Percentiles rank a stretch among this genome's conserved stretches.
Evolutionary conservation across 768 basidiomycete species (phyloP).

Genomic region (Suillus variegatus): DNA sequence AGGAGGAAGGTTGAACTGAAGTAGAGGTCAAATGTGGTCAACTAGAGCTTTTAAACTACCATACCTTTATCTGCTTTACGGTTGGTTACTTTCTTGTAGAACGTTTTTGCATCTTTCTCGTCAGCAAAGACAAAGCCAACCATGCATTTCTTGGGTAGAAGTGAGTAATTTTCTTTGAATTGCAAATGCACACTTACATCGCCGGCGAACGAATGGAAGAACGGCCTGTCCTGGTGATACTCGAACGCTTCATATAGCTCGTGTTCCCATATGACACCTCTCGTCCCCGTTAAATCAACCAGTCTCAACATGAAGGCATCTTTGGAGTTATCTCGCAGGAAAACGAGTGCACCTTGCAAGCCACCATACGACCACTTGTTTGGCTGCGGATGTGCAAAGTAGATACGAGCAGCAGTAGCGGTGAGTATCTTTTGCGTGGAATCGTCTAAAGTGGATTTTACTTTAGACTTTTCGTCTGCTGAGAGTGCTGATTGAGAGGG

Average conservation of each 20-base stretch:
- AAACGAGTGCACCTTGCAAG: slow-evolving; percentile 80
- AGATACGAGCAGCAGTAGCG: slow-evolving; percentile 86
- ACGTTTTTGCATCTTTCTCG: slow-evolving; percentile 78
- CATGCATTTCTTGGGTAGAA: slow-evolving; percentile 69
- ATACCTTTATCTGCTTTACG: slow-evolving; percentile 64
- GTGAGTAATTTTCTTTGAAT: slow-evolving; percentile 7
- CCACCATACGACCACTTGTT: slow-evolving; percentile 85
- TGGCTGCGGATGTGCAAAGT: slow-evolving; percentile 82
- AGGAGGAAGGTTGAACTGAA: slow-evolving; percentile 46
- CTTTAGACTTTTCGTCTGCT: slow-evolving; percentile 73
- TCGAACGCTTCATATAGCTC: slow-evolving; percentile 84
- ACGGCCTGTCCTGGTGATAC: slow-evolving; percentile 81
- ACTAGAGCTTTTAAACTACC: slow-evolving; percentile 18
- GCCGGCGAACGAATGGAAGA: slow-evolving; percentile 90
- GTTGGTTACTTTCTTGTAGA: slow-evolving; percentile 80
- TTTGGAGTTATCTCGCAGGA: slow-evolving; percentile 61
- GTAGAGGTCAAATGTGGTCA: slow-evolving; percentile 10
- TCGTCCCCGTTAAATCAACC: slow-evolving; percentile 81
- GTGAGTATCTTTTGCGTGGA: slow-evolving; percentile 71
- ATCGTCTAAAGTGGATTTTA: slow-evolving; percentile 62
- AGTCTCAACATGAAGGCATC: slow-evolving; percentile 68
- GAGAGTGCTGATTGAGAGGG: slow-evolving; percentile 71
- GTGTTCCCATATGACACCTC: slow-evolving; percentile 92
- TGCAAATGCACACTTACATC: slow-evolving; percentile 67
- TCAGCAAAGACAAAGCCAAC: slow-evolving; percentile 90